Conservation (phyloP, 805 yeast genomes). For the Candida methanosorbosa region DNA sequence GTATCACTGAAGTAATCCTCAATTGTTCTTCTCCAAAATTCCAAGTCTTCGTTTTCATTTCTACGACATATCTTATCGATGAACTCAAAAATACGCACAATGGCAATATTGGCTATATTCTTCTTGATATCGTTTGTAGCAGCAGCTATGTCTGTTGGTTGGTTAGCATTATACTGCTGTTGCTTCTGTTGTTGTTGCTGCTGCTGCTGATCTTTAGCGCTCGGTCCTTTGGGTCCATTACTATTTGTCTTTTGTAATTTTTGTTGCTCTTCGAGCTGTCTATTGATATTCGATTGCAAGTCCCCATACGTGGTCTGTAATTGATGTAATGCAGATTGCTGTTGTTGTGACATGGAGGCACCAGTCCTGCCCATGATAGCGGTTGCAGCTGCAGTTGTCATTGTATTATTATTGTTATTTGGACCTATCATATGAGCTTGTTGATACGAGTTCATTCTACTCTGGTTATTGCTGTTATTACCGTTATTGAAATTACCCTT, state of each 20-base stretch:
- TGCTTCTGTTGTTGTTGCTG: conserved; percentile 3
- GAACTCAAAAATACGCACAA: conserved; percentile 40
- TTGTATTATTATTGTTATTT: conserved; percentile 7
- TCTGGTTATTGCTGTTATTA: conserved; percentile 2
- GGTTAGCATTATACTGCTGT: conserved; percentile 4
- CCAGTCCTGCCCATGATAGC: conserved; percentile 19
- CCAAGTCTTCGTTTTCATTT: conserved; percentile 31
- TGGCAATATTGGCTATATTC: conserved; percentile 38
- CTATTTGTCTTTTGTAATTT: too few relatives aligned
- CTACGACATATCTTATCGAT: conserved; percentile 37
- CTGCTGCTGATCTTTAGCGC: not conserved
- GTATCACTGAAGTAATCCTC: conserved; percentile 44
- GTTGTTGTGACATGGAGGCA: conserved; percentile 9
- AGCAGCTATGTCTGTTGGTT: conserved; percentile 6
- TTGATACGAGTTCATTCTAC: conserved; percentile 3
- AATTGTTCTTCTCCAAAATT: conserved; percentile 42
- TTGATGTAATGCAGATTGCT: conserved; percentile 17
- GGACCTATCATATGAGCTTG: conserved; percentile 10
- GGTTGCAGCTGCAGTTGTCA: conserved; percentile 18
- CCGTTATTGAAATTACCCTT: not conserved
- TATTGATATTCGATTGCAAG: conserved; percentile 14
- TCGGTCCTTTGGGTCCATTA: too few relatives aligned
- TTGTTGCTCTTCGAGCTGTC: conserved; percentile 13
- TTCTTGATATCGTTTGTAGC: conserved; percentile 17
- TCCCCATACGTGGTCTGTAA: conserved; percentile 22